Conservation (phyloP, 495 filamentous ascomycete genomes). For the Hypoxylon perforatum region DNA sequence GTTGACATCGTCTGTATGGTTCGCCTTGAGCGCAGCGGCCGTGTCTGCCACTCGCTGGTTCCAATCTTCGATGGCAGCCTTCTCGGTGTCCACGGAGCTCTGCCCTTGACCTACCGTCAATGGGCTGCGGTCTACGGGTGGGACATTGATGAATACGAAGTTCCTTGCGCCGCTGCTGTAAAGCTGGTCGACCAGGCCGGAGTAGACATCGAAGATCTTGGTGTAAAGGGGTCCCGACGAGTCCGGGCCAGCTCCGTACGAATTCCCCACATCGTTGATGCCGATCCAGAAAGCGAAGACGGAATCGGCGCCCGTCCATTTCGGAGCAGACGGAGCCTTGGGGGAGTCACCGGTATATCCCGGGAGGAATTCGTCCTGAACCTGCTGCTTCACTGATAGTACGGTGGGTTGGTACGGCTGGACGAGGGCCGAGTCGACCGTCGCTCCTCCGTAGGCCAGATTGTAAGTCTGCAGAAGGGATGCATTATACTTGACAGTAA, state of each 20-base stretch:
- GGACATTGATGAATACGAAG: conserved; percentile 80
- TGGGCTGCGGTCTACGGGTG: conserved; percentile 75
- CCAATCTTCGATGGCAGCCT: conserved; percentile 51
- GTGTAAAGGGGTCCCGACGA: conserved; percentile 53
- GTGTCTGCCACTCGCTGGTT: conserved; percentile 49
- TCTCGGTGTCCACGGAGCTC: conserved; percentile 43
- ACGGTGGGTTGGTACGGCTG: conserved; percentile 62
- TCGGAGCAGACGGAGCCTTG: conserved; percentile 50
- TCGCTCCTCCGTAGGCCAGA: conserved; percentile 76
- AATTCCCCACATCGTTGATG: conserved; percentile 81
- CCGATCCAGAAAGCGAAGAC: conserved; percentile 81
- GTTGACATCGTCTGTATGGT: conserved; percentile 51
- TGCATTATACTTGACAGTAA: conserved; percentile 70
- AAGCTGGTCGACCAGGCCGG: conserved; percentile 63
- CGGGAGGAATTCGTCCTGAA: conserved; percentile 59
- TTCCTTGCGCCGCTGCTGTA: conserved; percentile 75
- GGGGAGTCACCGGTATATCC: conserved; percentile 55
- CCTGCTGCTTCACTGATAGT: conserved; percentile 68
- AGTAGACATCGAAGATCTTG: conserved; percentile 69
- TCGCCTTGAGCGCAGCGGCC: conserved; percentile 49
- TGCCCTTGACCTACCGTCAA: conserved; percentile 53
- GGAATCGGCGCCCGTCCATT: conserved; percentile 69
- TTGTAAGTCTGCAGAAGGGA: conserved; percentile 72
- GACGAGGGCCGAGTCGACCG: conserved; percentile 70
- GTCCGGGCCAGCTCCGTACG: conserved; percentile 61